Percentiles rank a stretch among this genome's conserved stretches.
Conservation (phyloP, 2,329 filamentous ascomycete species). For the Phialophora tarda region DNA sequence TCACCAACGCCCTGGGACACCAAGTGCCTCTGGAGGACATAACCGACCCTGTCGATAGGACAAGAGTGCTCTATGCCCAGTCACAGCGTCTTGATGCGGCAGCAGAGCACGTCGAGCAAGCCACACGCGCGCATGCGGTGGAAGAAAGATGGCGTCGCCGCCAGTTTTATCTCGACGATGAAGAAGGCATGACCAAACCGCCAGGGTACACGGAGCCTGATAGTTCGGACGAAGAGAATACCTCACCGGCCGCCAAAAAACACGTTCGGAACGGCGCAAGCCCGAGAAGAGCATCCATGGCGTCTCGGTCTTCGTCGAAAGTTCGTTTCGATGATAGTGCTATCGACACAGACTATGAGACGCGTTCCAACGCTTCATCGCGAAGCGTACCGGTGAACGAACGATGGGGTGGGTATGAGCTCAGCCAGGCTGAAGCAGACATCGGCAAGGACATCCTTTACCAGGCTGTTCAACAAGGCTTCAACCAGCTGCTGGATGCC, state of each 20-base stretch:
- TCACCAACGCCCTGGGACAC: conserved; percentile 50
- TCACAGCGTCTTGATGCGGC: conserved; percentile 49
- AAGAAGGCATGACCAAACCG: conserved; percentile 74
- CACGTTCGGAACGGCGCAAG: conserved; percentile 17
- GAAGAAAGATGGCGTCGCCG: conserved; percentile 77
- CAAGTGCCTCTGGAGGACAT: conserved; percentile 51
- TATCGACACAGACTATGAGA: conserved; percentile 70
- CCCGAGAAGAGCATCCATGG: conserved; percentile 51
- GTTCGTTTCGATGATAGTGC: conserved; percentile 75
- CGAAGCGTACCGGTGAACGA: conserved; percentile 69
- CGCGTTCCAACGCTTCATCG: conserved; percentile 74
- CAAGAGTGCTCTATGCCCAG: conserved; percentile 48
- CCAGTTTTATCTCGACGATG: conserved; percentile 82
- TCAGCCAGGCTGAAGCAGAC: conserved; percentile 79
- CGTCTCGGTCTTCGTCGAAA: conserved; percentile 77
- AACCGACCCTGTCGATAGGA: conserved; percentile 50
- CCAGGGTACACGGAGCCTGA: conserved; percentile 61
- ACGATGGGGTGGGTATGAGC: conserved; percentile 77
- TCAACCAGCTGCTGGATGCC: conserved; percentile 88
- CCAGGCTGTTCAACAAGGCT: conserved; percentile 86
- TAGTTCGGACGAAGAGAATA: conserved; percentile 47
- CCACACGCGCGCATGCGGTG: conserved; percentile 53
- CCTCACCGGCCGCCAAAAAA: conserved; percentile 26
- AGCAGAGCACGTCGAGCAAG: conserved; percentile 46
- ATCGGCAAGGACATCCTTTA: conserved; percentile 88